Percentiles rank a stretch among this genome's conserved stretches.
These are phyloP conservation scores for Arthroderma sp. DNA, from an alignment of 2,329 filamentous ascomycete species.

Conservation along the genomic window DNA sequence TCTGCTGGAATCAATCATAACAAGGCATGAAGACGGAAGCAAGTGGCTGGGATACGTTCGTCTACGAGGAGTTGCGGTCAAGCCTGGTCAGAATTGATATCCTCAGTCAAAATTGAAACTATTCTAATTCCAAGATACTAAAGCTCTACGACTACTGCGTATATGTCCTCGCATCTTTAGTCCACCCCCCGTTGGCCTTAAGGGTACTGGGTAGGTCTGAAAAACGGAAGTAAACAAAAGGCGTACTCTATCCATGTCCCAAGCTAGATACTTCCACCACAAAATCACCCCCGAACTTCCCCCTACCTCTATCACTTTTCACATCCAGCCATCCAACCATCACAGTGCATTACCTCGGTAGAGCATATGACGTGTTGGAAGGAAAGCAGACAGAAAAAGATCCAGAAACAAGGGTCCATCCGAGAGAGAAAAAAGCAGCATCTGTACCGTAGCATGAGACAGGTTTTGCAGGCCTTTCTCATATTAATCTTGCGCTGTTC, in stretches of 20 bases:
- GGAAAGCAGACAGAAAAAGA: background rate
- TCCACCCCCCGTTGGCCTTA: conserved; percentile 41
- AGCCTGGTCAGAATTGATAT: conserved; percentile 10
- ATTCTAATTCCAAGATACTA: no score
- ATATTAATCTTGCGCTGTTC: conserved; percentile 40
- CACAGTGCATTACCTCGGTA: conserved; percentile 14
- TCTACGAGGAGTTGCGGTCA: conserved; percentile 32
- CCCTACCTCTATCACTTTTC: conserved; percentile 14
- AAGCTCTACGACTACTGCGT: background rate
- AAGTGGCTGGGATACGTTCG: conserved; percentile 39
- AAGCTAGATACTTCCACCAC: background rate
- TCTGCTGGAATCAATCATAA: conserved; percentile 44
- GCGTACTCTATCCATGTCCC: background rate
- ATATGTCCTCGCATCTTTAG: conserved; percentile 45
- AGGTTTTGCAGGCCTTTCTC: background rate
- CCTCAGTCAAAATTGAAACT: no score
- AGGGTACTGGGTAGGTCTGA: conserved; percentile 42
- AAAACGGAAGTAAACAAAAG: conserved; percentile 32
- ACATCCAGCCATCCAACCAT: conserved; percentile 14
- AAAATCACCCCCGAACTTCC: no score
- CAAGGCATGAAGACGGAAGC: conserved; percentile 46
- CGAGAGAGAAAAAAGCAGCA: background rate
- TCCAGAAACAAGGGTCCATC: conserved; percentile 6
- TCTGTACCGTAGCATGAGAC: conserved; percentile 1
- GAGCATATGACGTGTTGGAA: conserved; percentile 8